These are phyloP conservation scores for Neofusicoccum laricinum DNA, from an alignment of 2,329 filamentous ascomycete genomes.

Conservation along the genomic window DNA sequence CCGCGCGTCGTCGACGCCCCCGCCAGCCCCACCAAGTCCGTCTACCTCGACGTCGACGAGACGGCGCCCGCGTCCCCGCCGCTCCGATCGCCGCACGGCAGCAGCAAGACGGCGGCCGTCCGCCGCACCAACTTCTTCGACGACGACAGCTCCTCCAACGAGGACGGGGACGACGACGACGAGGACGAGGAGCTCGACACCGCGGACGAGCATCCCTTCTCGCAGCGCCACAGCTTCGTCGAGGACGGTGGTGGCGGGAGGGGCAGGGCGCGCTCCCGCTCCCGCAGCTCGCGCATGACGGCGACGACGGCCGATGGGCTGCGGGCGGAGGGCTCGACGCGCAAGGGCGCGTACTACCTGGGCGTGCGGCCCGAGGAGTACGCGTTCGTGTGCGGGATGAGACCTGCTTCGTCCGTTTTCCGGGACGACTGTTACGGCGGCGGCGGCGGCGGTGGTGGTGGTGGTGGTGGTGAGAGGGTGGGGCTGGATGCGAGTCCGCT, in stretches of 20 bases:
- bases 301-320: background rate
- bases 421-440: background rate
- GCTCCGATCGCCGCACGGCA: background rate
- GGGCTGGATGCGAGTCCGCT: too few species aligned
- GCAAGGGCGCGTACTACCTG: background rate
- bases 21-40: slow-evolving; percentile 32
- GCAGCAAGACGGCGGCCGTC: slow-evolving; percentile 20
- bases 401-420: background rate
- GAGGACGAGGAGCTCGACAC: background rate
- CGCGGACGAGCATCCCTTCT: slow-evolving; percentile 5
- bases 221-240: background rate
- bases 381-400: slow-evolving; percentile 1
- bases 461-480: background rate
- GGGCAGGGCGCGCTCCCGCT: background rate
- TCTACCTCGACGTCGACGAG: slow-evolving; percentile 32
- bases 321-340: background rate
- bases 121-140: slow-evolving; percentile 37
- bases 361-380: slow-evolving; percentile 6
- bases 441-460: background rate
- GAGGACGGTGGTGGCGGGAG: background rate
- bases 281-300: background rate
- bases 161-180: background rate
- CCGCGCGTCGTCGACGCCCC: slow-evolving; percentile 29
- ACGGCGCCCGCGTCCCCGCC: background rate
- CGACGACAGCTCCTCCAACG: slow-evolving; percentile 22